A percentile compares a stretch with the other conserved stretches of the same genome.
phyloP scores from a whole-genome alignment of 352 stramenopile species.

The Globisporangium mamillatum region DNA sequence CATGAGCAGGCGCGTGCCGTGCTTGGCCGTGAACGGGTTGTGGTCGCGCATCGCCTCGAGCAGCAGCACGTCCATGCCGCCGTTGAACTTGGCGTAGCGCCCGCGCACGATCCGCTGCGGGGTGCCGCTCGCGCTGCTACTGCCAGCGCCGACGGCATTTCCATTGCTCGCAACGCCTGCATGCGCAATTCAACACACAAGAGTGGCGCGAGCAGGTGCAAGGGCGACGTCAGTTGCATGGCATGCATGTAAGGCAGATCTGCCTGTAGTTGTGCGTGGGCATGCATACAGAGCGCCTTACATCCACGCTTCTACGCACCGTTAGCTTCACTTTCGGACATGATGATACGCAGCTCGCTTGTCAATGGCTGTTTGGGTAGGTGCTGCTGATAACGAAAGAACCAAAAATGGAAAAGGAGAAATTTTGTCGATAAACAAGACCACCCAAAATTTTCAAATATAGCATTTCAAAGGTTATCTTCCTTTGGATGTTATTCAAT shows the following conservation, averaged over 20 bases:
- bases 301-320: background rate
- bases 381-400: constrained; percentile 5
- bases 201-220: background rate
- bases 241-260: background rate
- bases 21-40: constrained; percentile 81
- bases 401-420: background rate
- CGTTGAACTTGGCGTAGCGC: constrained; percentile 80
- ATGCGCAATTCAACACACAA: background rate
- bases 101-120: constrained; percentile 41
- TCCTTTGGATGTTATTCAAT: too few species aligned
- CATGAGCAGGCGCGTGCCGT: constrained; percentile 80
- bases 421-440: constrained; percentile 2
- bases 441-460: constrained; percentile 8
- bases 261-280: too few species aligned
- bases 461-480: background rate
- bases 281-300: background rate
- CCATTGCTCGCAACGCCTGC: background rate
- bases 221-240: background rate
- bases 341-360: background rate
- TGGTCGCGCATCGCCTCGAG: constrained; percentile 65
- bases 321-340: constrained; percentile 1
- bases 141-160: background rate
- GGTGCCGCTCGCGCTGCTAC: background rate
- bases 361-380: background rate
- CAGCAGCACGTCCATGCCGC: constrained; percentile 73